Evolutionary conservation across 73 alveolate species (phyloP).

Genomic region (Blepharisma stoltei): DNA sequence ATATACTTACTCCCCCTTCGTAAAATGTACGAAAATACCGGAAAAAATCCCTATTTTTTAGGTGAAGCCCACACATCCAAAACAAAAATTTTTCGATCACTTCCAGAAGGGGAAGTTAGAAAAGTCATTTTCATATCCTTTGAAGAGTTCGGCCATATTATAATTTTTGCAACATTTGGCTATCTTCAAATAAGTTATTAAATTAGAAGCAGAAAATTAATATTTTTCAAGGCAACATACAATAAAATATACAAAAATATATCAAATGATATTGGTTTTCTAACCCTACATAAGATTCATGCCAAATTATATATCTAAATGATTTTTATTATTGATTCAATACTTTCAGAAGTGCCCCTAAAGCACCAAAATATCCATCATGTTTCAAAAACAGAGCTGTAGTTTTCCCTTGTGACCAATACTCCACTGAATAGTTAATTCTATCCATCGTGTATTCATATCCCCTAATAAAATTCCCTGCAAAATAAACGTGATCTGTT

Average conservation of each 20-base stretch:
- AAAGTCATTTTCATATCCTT: conserved; percentile 22
- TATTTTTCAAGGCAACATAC: too few species aligned
- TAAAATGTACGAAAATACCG: too few species aligned
- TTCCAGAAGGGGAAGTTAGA: too few species aligned
- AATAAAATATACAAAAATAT: neutral
- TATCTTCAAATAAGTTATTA: too few species aligned
- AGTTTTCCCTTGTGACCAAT: conserved; percentile 55
- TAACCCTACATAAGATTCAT: too few species aligned
- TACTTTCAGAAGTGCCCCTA: conserved; percentile 64
- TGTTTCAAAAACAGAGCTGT: conserved; percentile 51
- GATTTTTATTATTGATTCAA: conserved; percentile 8
- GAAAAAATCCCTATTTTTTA: too few species aligned
- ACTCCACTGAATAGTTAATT: conserved; percentile 57
- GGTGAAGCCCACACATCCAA: too few species aligned
- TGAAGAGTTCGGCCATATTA: conserved; percentile 11
- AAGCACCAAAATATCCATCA: conserved; percentile 73
- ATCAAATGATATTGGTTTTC: neutral
- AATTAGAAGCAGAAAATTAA: too few species aligned
- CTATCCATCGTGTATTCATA: conserved; percentile 64
- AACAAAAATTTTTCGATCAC: too few species aligned
- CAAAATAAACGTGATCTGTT: conserved; percentile 62
- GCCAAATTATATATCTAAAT: neutral
- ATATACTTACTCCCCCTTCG: too few species aligned
- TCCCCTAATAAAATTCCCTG: conserved; percentile 78
- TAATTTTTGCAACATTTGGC: too few species aligned